Conservation (phyloP, 495 filamentous ascomycete genomes). For the Xylaria bambusicola region DNA sequence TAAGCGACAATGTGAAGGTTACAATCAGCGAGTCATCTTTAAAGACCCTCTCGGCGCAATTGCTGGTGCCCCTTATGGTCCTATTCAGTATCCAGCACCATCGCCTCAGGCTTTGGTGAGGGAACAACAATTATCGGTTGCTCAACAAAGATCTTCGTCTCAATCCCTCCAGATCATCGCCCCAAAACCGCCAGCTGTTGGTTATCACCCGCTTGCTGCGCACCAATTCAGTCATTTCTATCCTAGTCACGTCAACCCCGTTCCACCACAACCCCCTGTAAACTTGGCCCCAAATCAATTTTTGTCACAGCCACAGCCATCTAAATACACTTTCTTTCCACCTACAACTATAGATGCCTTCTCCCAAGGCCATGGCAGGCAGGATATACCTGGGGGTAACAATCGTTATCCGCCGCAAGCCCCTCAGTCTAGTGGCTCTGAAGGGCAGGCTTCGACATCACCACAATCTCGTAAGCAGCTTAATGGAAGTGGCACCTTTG, state of each 20-base stretch:
- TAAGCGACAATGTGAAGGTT: constrained; percentile 90
- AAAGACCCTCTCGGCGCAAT: constrained; percentile 78
- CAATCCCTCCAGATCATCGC: constrained; percentile 43
- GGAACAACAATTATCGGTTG: constrained; percentile 36
- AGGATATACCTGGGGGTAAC: constrained; percentile 20
- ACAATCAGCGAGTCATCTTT: constrained; percentile 90
- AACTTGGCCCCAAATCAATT: constrained; percentile 29
- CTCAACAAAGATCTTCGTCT: constrained; percentile 38
- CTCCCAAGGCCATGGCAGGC: constrained; percentile 32
- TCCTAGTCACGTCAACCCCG: constrained; percentile 26
- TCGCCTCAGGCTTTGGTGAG: constrained; percentile 31
- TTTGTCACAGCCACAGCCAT: constrained; percentile 29
- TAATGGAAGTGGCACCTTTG: constrained; percentile 23
- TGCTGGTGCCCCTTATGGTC: constrained; percentile 38
- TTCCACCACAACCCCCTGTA: constrained; percentile 22
- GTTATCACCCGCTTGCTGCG: constrained; percentile 30
- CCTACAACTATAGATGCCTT: constrained; percentile 35
- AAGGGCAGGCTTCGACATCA: constrained; percentile 10
- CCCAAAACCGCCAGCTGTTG: constrained; percentile 39
- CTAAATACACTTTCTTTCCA: constrained; percentile 37
- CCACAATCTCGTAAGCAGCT: constrained; percentile 13
- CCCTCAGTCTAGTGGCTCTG: constrained; percentile 18
- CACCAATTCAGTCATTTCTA: constrained; percentile 32
- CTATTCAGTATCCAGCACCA: constrained; percentile 35
- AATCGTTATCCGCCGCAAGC: constrained; percentile 16